Conservation (phyloP, 331 rosid genomes). For the Cydonia oblonga region DNA sequence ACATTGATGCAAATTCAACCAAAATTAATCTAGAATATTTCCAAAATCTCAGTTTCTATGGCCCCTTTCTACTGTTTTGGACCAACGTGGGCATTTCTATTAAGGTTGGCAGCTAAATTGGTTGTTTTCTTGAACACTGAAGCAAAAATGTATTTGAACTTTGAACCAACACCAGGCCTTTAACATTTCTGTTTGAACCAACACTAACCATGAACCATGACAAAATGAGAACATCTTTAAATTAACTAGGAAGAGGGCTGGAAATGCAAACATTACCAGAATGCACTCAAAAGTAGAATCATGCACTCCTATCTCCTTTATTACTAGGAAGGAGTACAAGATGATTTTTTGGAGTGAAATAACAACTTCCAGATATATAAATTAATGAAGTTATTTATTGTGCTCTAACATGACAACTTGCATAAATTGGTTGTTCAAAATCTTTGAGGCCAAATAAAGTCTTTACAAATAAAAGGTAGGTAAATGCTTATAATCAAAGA, state of each 20-base stretch:
- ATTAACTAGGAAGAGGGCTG: too few relatives aligned
- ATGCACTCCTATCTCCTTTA: too few relatives aligned
- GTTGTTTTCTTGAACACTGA: too few relatives aligned
- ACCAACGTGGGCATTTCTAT: neutral
- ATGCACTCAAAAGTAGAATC: too few relatives aligned
- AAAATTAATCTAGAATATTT: neutral
- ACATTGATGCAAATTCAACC: neutral
- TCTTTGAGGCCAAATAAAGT: neutral
- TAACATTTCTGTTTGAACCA: too few relatives aligned
- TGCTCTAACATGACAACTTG: neutral
- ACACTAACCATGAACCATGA: too few relatives aligned
- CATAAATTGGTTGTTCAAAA: neutral
- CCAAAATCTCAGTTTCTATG: neutral
- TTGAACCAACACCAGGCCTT: too few relatives aligned
- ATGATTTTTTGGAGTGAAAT: too few relatives aligned
- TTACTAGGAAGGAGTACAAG: too few relatives aligned
- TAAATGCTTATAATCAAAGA: conserved; percentile 1
- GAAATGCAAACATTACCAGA: too few relatives aligned
- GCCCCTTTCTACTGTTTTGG: neutral
- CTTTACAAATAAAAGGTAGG: neutral
- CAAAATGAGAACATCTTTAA: too few relatives aligned
- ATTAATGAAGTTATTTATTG: neutral
- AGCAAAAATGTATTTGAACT: too few relatives aligned
- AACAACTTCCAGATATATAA: neutral
- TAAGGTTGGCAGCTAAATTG: neutral